A percentile compares a stretch with the other conserved stretches of the same genome.
Evolutionary conservation across 805 yeast genomes (phyloP).

Genomic region (Lachancea mirantina): DNA sequence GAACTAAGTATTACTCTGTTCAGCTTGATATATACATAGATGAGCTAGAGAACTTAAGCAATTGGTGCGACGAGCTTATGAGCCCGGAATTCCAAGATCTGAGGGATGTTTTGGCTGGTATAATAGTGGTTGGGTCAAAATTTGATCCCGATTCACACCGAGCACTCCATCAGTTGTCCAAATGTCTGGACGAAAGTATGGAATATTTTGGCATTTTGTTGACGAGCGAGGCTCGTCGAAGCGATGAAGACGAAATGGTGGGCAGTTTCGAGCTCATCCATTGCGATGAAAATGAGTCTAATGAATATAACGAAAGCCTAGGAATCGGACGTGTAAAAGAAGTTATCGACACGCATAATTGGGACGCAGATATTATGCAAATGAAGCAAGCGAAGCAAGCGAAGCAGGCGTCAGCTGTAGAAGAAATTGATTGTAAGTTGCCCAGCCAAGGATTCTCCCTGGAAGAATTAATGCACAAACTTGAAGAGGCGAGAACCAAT

Average conservation of each 20-base stretch:
- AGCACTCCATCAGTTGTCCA: neutral
- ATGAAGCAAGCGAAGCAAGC: neutral
- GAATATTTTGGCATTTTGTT: conserved; percentile 1
- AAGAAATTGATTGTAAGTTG: neutral
- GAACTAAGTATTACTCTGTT: conserved; percentile 29
- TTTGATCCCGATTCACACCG: conserved; percentile 1
- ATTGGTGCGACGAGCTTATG: conserved; percentile 37
- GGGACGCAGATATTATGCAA: conserved; percentile 26
- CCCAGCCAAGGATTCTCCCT: conserved; percentile 5
- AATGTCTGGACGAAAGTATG: neutral
- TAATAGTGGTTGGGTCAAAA: conserved; percentile 26
- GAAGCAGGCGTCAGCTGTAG: neutral
- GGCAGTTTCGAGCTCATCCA: conserved; percentile 38
- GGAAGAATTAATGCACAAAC: conserved; percentile 10
- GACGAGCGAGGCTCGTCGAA: neutral
- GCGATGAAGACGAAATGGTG: conserved; percentile 1
- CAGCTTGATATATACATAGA: conserved; percentile 29
- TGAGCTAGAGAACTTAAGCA: conserved; percentile 14
- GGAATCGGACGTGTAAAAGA: conserved; percentile 42
- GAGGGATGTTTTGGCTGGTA: conserved; percentile 39
- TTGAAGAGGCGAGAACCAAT: conserved; percentile 17
- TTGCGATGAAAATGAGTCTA: conserved; percentile 28
- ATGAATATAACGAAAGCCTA: conserved; percentile 37
- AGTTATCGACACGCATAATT: conserved; percentile 42
- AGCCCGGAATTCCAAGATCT: conserved; percentile 34